phyloP scores from a whole-genome alignment of 78 protist genomes.

The Dictyostelium brefeldianum region DNA sequence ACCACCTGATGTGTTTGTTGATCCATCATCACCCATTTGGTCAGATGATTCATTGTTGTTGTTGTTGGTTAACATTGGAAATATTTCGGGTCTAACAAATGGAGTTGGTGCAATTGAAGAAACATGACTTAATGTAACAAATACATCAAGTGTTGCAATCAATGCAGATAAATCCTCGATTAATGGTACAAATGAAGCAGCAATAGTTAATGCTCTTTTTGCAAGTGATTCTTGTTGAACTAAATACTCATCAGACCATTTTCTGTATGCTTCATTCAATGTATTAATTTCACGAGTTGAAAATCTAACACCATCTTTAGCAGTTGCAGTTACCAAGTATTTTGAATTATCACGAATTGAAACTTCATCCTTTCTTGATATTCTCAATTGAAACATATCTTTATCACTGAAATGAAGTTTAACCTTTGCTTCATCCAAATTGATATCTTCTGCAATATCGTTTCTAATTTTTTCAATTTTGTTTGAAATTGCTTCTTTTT shows the following conservation, averaged over 20 bases:
- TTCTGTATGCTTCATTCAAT: conserved; percentile 29
- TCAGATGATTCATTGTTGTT: not conserved
- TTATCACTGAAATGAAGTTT: conserved; percentile 47
- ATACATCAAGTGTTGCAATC: conserved; percentile 90
- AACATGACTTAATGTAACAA: conserved; percentile 84
- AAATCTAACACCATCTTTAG: conserved; percentile 87
- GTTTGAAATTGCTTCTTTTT: not conserved
- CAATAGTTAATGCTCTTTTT: conserved; percentile 32
- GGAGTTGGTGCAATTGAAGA: conserved; percentile 88
- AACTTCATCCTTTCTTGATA: conserved; percentile 84
- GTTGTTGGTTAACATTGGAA: conserved; percentile 17
- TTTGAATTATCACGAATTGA: conserved; percentile 45
- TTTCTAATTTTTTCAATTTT: conserved; percentile 38
- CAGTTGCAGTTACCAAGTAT: conserved; percentile 18
- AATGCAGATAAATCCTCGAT: conserved; percentile 65
- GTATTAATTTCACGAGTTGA: conserved; percentile 31
- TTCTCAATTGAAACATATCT: conserved; percentile 43
- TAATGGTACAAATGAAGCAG: conserved; percentile 75
- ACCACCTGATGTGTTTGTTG: not conserved
- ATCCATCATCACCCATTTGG: not conserved
- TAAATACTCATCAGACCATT: not conserved
- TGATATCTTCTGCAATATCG: conserved; percentile 30
- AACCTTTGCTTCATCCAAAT: conserved; percentile 42
- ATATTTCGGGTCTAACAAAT: conserved; percentile 88
- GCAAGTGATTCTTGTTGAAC: conserved; percentile 67